phyloP scores from a whole-genome alignment of 306 rosid genomes.

The Pachyrhizus erosus region DNA sequence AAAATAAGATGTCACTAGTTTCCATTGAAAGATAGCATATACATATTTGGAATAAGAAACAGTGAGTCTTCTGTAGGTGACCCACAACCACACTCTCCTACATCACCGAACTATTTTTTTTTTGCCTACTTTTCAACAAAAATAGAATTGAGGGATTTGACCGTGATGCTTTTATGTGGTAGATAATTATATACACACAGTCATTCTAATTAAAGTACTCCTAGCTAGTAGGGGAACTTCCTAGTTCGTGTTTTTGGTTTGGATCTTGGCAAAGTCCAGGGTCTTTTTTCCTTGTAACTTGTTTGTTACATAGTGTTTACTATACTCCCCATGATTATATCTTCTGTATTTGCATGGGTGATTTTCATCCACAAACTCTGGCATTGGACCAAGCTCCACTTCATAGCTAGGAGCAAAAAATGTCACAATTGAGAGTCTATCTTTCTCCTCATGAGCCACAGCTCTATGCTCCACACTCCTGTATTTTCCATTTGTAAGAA shows the following conservation, averaged over 20 bases:
- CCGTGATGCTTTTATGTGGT: constrained; percentile 21
- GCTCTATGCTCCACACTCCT: constrained; percentile 99
- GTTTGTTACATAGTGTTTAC: constrained; percentile 83
- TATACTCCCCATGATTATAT: constrained; percentile 95
- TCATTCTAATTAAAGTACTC: constrained; percentile 43
- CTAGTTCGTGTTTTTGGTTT: constrained; percentile 45
- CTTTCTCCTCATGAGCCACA: constrained; percentile 73
- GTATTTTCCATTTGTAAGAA: constrained; percentile 92
- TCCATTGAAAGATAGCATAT: constrained; percentile 48
- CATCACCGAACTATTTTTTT: constrained; percentile 40
- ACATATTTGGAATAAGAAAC: constrained; percentile 38
- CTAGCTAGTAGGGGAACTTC: constrained; percentile 39
- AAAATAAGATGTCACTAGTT: constrained; percentile 40
- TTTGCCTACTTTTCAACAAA: constrained; percentile 42
- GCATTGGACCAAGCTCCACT: constrained; percentile 84
- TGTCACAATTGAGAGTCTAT: constrained; percentile 82
- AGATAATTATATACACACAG: neutral
- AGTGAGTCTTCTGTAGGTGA: constrained; percentile 45
- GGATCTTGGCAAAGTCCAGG: constrained; percentile 81
- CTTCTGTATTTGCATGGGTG: constrained; percentile 75
- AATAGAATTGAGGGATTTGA: constrained; percentile 35
- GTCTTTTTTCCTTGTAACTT: constrained; percentile 91
- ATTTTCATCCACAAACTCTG: constrained; percentile 68
- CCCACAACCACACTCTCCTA: constrained; percentile 38
- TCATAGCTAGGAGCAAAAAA: constrained; percentile 96